These are phyloP conservation scores for Choanephora cucurbitarum DNA, from an alignment of 371 early-diverging fungal genomes.

Conservation along the genomic window DNA sequence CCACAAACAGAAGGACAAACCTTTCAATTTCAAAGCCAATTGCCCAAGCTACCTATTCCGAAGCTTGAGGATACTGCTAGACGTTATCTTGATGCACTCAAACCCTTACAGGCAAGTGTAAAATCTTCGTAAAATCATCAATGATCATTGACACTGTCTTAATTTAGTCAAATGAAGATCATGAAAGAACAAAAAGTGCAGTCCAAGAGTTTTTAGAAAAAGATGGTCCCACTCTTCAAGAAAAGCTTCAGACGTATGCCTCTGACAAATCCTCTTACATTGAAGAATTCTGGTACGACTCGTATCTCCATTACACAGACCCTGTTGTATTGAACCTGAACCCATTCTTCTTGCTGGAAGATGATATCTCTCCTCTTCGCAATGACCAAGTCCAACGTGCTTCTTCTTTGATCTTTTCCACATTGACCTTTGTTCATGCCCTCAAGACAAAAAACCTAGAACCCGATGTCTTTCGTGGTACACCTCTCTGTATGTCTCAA, in stretches of 20 bases:
- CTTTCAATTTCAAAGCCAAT: slow-evolving; percentile 56
- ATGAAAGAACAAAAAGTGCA: slow-evolving; percentile 57
- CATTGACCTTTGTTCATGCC: slow-evolving; percentile 54
- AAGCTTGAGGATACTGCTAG: slow-evolving; percentile 74
- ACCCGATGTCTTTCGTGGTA: slow-evolving; percentile 67
- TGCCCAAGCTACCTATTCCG: slow-evolving; percentile 87
- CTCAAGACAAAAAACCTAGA: slow-evolving; percentile 52
- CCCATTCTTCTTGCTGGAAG: slow-evolving; percentile 55
- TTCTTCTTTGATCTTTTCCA: slow-evolving; percentile 54
- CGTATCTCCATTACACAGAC: slow-evolving; percentile 48
- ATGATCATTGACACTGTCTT: background rate
- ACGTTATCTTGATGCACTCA: slow-evolving; percentile 71
- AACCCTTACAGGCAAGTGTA: slow-evolving; percentile 66
- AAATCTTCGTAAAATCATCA: background rate
- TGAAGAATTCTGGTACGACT: slow-evolving; percentile 61
- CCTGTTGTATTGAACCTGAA: slow-evolving; percentile 55
- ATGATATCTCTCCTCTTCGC: slow-evolving; percentile 54
- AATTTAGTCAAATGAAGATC: slow-evolving; percentile 57
- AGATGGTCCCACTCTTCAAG: slow-evolving; percentile 77
- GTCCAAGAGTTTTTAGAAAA: slow-evolving; percentile 73
- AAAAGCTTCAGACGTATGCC: slow-evolving; percentile 67
- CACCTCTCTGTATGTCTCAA: slow-evolving; percentile 70
- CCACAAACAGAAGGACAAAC: slow-evolving; percentile 29
- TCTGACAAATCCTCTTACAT: slow-evolving; percentile 57
- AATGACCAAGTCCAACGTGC: slow-evolving; percentile 56